Evolutionary conservation across 352 stramenopile genomes (phyloP), one percentile per base, ranked within the genome.

Genomic region (Phytophthora pseudosyringae): DNA sequence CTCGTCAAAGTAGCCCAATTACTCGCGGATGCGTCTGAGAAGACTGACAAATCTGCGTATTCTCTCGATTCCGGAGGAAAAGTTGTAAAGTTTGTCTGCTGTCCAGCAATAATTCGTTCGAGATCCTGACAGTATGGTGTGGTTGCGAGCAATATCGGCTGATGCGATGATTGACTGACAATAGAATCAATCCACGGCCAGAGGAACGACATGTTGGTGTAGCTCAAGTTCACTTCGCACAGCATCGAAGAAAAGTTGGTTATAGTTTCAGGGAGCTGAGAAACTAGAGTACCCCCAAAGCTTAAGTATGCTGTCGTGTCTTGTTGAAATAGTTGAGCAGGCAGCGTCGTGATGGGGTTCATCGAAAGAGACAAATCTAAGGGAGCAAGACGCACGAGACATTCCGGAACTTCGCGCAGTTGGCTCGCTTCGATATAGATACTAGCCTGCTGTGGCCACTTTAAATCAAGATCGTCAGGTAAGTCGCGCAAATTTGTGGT

Each of bases 401-500:
- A 57, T 18, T 13, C 16, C 3, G 48, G 63, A 16, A 71, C 50
- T 33, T 65, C 48, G 32, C 7, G n/a, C 1, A 71, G 39, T 26
- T 67, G 16, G 33, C 48, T 62, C 33, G 39, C 41, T 41, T 71
- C 63, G 12, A 71, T 53, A n/a, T 67, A 65, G 16, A 71, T 57
- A n/a, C 47, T 48, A 11, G 35, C 63, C 3, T 35, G 28, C 13
- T 62, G 32, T 28, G 64, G 35, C 76, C 76, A 88, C 18, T 54
- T 57, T 16, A 62, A 5, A 56, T 81, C 58, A 8, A 88, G 36
- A 39, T 82, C 50, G 4, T 59, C 25, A 9, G 76, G 79, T 3
- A 84, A 63, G 3, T 57, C 15, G 0, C 45, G 64, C 12, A 88
- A 57, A 47, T 80, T 81, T 13, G 57, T 72, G 16, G 36, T 43